Base-by-base conservation (phyloP, 345 rosid genomes). In the Eucalyptus pauciflora region DNA sequence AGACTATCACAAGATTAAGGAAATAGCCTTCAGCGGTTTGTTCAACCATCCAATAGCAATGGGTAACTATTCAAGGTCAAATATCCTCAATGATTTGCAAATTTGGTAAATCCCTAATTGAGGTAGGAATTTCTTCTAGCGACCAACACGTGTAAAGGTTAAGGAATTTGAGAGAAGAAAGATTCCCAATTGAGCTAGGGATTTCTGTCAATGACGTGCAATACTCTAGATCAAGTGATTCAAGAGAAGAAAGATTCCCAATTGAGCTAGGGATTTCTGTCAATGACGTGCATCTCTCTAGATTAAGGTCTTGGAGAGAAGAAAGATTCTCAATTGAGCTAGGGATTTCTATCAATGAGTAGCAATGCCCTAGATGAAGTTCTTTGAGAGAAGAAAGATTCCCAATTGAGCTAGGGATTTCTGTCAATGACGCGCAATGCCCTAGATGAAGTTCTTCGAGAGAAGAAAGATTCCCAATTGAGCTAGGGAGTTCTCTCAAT, bases 351-450 rank as follows among this genome's bases (percentile, higher is more conserved):
- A 1, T 45, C 46, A 45, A 45, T 45, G 46, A n/a, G n/a, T n/a
- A n/a, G n/a, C n/a, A n/a, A n/a, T n/a, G n/a, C n/a, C n/a, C n/a
- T n/a, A n/a, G n/a, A n/a, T n/a, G n/a, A n/a, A n/a, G n/a, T n/a
- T n/a, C n/a, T n/a, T n/a, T 4, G 50, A 49, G 2, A 49, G 14
- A 49, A 49, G 50, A 49, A 49, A 49, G 5, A 49, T 13, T 49
- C 50, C 2, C 14, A 49, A 49, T 49, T 0, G 50, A 49, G 2
- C 1, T 2, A 49, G 50, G 15, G 50, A 49, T 49, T 49, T 49
- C 0, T 1, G 1, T 49, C 14, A 49, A 49, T 49, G 14, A 11
- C 0, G 0, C 4, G 11, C 13, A 48, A 1, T 1, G 0, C 4
- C 3, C 1, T 3, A 48, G 49, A 3, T 48, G 0, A 48, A 48